These are phyloP conservation scores for Plasmodium reichenowi DNA, from an alignment of 169 alveolate genomes.

Conservation along the genomic window DNA sequence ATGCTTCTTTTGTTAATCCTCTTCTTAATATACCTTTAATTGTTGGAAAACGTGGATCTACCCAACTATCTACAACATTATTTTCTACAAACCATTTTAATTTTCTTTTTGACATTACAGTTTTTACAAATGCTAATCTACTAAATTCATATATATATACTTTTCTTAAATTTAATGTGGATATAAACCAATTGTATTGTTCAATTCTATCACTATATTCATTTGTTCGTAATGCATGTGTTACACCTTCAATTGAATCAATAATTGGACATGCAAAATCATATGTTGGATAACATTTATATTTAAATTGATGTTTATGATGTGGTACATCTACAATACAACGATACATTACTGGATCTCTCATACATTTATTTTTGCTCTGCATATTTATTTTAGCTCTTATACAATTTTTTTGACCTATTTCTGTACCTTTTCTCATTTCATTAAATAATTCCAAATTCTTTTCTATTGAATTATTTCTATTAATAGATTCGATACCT, in stretches of 20 bases:
- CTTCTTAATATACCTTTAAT: slow-evolving; percentile 98
- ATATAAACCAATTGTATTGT: slow-evolving; percentile 95
- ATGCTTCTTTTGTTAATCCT: slow-evolving; percentile 97
- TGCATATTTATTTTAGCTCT: slow-evolving; percentile 98
- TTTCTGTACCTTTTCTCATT: slow-evolving; percentile 91
- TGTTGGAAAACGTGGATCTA: slow-evolving; percentile 99
- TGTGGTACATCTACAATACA: slow-evolving; percentile 93
- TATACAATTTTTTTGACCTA: slow-evolving; percentile 94
- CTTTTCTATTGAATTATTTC: slow-evolving; percentile 92
- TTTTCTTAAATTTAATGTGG: slow-evolving; percentile 89
- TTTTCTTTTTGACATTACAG: slow-evolving; percentile 97
- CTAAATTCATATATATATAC: slow-evolving; percentile 96
- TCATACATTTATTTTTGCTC: slow-evolving; percentile 94
- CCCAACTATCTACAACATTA: slow-evolving; percentile 96
- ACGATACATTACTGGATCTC: slow-evolving; percentile 99
- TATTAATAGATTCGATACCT: slow-evolving; percentile 92
- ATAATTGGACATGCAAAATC: slow-evolving; percentile 99
- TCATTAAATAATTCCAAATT: slow-evolving; percentile 92
- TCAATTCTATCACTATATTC: slow-evolving; percentile 98
- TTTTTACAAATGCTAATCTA: slow-evolving; percentile 93
- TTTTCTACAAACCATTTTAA: slow-evolving; percentile 96
- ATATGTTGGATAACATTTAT: slow-evolving; percentile 98
- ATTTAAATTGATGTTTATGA: slow-evolving; percentile 94
- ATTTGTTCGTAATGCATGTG: slow-evolving; percentile 98
- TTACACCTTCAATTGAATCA: slow-evolving; percentile 97